A percentile compares a stretch with the other conserved stretches of the same genome.
phyloP scores from a whole-genome alignment of 257 asterid species.

The Nicotiana paniculata region DNA sequence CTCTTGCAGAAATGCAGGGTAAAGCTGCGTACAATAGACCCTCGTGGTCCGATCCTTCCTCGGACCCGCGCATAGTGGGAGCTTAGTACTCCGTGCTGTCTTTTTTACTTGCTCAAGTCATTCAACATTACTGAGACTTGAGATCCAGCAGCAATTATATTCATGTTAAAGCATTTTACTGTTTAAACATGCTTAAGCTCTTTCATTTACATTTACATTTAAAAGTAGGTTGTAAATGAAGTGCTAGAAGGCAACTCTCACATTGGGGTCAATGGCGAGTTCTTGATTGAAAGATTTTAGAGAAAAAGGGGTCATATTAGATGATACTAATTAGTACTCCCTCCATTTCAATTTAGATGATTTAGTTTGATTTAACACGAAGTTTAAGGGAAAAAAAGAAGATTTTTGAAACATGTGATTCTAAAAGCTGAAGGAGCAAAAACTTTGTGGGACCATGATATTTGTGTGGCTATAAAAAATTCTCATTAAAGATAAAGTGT shows the following conservation, averaged over 20 bases:
- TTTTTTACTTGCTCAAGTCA: not conserved
- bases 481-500: too few relatives aligned
- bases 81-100: too few relatives aligned
- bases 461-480: too few relatives aligned
- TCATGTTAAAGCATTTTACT: not conserved
- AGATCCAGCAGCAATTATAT: not conserved
- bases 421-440: too few relatives aligned
- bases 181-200: not conserved
- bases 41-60: too few relatives aligned
- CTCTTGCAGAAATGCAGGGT: too few relatives aligned
- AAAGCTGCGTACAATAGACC: too few relatives aligned
- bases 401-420: too few relatives aligned
- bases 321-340: not conserved
- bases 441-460: too few relatives aligned
- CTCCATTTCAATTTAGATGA: too few relatives aligned
- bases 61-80: too few relatives aligned
- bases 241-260: not conserved
- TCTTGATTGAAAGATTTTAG: not conserved
- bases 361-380: rapidly evolving
- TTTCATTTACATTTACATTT: not conserved
- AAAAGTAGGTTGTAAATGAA: not conserved
- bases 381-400: too few relatives aligned
- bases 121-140: not conserved
- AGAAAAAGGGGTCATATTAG: not conserved
- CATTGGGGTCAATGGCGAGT: not conserved